Evolutionary conservation across 768 basidiomycete species (phyloP).

Genomic region (Amanita fuliginea): DNA sequence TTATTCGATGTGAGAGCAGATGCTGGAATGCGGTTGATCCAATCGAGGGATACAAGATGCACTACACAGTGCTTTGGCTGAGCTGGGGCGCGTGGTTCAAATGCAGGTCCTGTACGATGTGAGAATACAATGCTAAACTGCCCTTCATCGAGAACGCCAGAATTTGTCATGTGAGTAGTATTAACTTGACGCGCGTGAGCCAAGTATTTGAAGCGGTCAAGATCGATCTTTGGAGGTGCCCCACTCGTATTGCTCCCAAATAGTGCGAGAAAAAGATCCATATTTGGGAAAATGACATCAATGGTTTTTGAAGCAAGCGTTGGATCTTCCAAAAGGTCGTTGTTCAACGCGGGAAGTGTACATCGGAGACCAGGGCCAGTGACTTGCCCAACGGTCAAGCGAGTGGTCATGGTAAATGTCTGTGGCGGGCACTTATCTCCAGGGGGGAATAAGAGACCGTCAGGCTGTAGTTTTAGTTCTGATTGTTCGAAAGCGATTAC

Average conservation of each 20-base stretch:
- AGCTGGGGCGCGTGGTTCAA: background rate
- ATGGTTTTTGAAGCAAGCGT: background rate
- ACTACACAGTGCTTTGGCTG: too few species aligned
- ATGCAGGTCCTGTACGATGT: background rate
- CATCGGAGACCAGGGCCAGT: background rate
- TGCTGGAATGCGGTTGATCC: background rate
- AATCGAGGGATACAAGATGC: background rate
- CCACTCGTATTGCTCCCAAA: background rate
- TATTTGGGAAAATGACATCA: background rate
- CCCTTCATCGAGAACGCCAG: background rate
- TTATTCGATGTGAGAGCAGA: background rate
- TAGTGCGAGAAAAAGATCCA: background rate
- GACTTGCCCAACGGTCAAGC: background rate
- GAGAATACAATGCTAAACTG: background rate
- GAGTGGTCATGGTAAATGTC: background rate
- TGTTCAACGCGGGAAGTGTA: background rate
- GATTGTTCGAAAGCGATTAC: background rate
- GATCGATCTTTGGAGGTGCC: background rate
- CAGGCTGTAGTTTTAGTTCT: background rate
- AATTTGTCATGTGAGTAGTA: background rate
- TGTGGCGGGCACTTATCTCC: background rate
- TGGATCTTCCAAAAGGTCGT: background rate
- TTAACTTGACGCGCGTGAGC: background rate
- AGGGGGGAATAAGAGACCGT: background rate
- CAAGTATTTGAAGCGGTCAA: background rate